Base-by-base conservation (phyloP, 352 stramenopile species). In the Globisporangium acanthophoron region DNA sequence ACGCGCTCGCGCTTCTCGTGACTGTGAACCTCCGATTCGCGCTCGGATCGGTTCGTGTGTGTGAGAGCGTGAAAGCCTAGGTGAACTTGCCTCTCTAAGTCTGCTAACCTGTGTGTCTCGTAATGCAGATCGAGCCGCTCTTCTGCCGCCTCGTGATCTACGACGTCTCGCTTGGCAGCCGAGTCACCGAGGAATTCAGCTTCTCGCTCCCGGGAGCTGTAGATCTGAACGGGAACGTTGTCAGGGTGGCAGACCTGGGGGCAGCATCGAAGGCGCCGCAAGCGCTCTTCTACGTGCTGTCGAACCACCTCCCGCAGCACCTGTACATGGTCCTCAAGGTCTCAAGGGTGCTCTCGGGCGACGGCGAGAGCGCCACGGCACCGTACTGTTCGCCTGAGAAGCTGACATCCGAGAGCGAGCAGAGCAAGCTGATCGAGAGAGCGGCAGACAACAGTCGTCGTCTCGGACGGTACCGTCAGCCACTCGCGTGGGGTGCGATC, bases 311-410 rank as follows among this genome's bases (percentile, higher is more conserved):
- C 9, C 55, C 67, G 1, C 68, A 85, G 48, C 67, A 84, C 58
- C 45, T 90, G 35, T 79, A 79, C 55, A 20, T 90, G 39, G 67
- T 93, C 24, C 59, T 93, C 4, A 90, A 87, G 61, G 67, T 90
- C 18, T 73, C 75, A 5, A 91, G 90, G 47, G 69, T 81, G 3
- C 55, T 91, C 1, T 35, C 73, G 9, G 83, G 80, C 5, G 80
- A 90, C 24, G 67, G 61, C 16, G 80, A 90, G 45, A 54, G 69
- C 3, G 77, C 76, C 1, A 82, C 74, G 1, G 64, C 70, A 4
- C 71, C 79, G 29, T 90, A 92, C 49, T 88, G 74, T 51, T 70
- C 58, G 12, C 80, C 83, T 3, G 83, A 90, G 49, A 85, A 82
- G 41, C 76, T 78, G 45, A 37, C 65, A 1, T 73, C 67, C 0